Conservation (phyloP, 2,329 filamentous ascomycete genomes). For the Aspergillus ibericus region DNA sequence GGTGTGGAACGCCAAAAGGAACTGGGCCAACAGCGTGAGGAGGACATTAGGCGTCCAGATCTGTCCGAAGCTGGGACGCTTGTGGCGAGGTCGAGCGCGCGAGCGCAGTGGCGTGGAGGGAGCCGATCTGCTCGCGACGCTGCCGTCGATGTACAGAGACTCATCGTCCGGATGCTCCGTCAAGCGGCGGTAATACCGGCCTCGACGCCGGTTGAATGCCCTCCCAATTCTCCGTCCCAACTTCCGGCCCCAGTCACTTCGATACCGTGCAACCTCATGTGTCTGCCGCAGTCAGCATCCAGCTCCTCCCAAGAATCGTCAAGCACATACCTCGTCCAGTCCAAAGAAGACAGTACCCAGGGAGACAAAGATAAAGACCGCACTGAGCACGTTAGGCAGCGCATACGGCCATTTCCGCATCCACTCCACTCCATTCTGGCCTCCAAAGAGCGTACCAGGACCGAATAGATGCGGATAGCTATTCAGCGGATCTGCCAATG, state of each 20-base stretch:
- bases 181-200: slow-evolving; percentile 38
- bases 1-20: slow-evolving; percentile 71
- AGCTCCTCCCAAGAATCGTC: neutral
- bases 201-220: slow-evolving; percentile 24
- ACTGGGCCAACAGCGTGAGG: slow-evolving; percentile 62
- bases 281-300: slow-evolving; percentile 24
- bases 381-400: slow-evolving; percentile 67
- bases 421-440: slow-evolving; percentile 61
- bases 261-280: slow-evolving; percentile 40
- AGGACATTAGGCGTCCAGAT: slow-evolving; percentile 58
- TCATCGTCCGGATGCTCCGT: slow-evolving; percentile 28
- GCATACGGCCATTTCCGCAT: slow-evolving; percentile 67
- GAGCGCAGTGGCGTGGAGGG: slow-evolving; percentile 28
- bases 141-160: slow-evolving; percentile 35
- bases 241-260: slow-evolving; percentile 43
- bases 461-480: slow-evolving; percentile 66
- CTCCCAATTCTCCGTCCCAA: slow-evolving; percentile 38
- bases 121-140: slow-evolving; percentile 24
- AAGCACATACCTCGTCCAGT: slow-evolving; percentile 60
- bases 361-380: slow-evolving; percentile 58
- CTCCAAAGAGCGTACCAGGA: slow-evolving; percentile 57
- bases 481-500: slow-evolving; percentile 65
- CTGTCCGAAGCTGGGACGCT: slow-evolving; percentile 47
- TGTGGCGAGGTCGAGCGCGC: slow-evolving; percentile 37
- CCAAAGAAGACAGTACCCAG: slow-evolving; percentile 60